Evolutionary conservation across 768 basidiomycete species (phyloP), one percentile per base, ranked within the genome.

Genomic region (Psilocybe tampanensis): DNA sequence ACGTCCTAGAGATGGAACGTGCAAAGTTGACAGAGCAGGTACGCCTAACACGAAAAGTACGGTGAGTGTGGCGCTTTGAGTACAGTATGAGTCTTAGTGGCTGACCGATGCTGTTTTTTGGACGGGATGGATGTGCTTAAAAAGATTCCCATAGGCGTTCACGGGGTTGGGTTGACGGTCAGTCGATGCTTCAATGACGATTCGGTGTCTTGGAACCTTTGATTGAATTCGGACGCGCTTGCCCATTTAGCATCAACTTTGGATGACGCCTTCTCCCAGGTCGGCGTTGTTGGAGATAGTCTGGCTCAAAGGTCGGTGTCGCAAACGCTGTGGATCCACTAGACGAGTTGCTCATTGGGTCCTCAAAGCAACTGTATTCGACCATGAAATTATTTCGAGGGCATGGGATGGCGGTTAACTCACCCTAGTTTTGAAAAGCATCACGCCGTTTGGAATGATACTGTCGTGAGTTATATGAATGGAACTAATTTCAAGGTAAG

Each of bases 211-310:
- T 23, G 7, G 19, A 45, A 9, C 9, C 26, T 18, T 58, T 22
- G 44, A 49, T 21, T 44, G 39, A 24, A 45, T 51, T 54, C 42
- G 42, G 24, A 33, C 6, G 41, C 44, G 29, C 4, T 45, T 13
- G n/a, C n/a, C 24, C 39, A 43, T 57, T 52, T 50, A 70, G 60
- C 88, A 89, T 65, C 76, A 88, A 43, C 75, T 90, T 54, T 80
- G 83, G 79, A 88, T 89, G 87, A 82, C 86, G 29, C 74, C 76
- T 15, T 84, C 84, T 3, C 77, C 80, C 1, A 69, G 80, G 34
- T 80, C 85, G 19, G 82, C 86, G 12, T 81, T 88, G 11, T 83
- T 90, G 60, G 88, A 90, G 68, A 81, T 89, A n/a, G 81, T 89
- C 68, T 82, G 72, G 62, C 86, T 85, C 0, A 70, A 67, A n/a